Conservation (phyloP, 2,329 filamentous ascomycete species). For the Pseudohalonectria lignicola region DNA sequence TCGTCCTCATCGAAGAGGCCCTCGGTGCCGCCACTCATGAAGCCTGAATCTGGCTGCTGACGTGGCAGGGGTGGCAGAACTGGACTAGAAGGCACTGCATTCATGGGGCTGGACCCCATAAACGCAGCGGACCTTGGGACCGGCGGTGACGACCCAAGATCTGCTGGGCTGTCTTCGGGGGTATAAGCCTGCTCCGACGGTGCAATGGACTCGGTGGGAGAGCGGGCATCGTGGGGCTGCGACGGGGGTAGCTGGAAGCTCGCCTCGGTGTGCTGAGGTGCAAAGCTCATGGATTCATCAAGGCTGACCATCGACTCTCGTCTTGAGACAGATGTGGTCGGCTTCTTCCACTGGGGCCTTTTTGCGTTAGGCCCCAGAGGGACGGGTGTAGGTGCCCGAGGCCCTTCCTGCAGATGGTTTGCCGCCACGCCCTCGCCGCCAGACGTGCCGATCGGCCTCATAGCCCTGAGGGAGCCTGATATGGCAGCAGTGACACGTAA, state of each 20-base stretch:
- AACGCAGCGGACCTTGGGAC: constrained; percentile 52
- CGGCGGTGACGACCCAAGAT: constrained; percentile 85
- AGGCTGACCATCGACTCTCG: constrained; percentile 40
- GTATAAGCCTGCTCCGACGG: constrained; percentile 39
- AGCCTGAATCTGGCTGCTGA: constrained; percentile 63
- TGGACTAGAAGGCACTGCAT: constrained; percentile 76
- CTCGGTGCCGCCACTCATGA: constrained; percentile 71
- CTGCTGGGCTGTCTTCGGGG: constrained; percentile 60
- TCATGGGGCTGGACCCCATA: constrained; percentile 46
- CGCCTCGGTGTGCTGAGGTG: constrained; percentile 16
- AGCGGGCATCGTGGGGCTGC: constrained; percentile 40
- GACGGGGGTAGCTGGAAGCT: constrained; percentile 23
- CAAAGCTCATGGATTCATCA: constrained; percentile 17
- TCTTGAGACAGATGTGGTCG: constrained; percentile 25
- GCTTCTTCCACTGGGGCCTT: constrained; percentile 28
- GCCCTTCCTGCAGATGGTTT: constrained; percentile 56
- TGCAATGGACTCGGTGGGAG: constrained; percentile 38
- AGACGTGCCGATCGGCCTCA: constrained; percentile 58
- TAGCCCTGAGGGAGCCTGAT: constrained; percentile 73
- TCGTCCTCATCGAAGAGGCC: constrained; percentile 56
- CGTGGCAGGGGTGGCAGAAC: constrained; percentile 53
- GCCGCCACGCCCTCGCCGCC: constrained; percentile 22
- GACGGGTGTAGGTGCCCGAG: constrained; percentile 67
- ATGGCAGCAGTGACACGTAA: constrained; percentile 85
- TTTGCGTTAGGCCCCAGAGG: constrained; percentile 31